Base-by-base conservation (phyloP, 352 stramenopile genomes). In the Pythium rishiriense region DNA sequence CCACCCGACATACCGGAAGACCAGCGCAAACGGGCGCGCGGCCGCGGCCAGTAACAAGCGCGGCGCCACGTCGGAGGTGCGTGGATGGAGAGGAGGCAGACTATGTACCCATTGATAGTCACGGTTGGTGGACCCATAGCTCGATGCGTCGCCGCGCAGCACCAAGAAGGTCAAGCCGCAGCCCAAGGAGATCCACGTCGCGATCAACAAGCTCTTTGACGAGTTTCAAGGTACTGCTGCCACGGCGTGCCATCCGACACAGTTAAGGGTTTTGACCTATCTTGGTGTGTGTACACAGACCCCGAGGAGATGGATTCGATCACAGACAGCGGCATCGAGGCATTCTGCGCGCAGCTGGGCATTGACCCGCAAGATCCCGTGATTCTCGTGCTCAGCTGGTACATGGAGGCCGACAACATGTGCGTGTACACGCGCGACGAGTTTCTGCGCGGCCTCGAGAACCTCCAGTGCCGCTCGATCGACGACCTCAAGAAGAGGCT, bases 291-390 rank as follows among this genome's bases (percentile, higher is more conserved):
- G 55, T 15, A 56, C 67, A 41, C 51, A 91, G 84, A 95, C 52
- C 74, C 79, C 11, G 85, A 94, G 53, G 75, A 73, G 35, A 62
- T 61, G 26, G 79, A 83, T 9, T 65, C 64, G 25, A 94, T 94
- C 35, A 92, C 84, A 21, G 87, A 96, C 60, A 84, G 94, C 29
- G 87, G 87, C 26, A 94, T 96, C 62, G 35, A 92, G 25, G 52
- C 62, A 3, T 70, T 96, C 28, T 96, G 87, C 70, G 72, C 88
- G 17, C 72, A 84, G 29, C 62, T 96, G 19, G 83, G 70, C 4
- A 72, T 94, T 26, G 85, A 93, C 46, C 37, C 87, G 3, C 81
- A 96, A 58, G 85, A 96, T 45, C 84, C 85, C 0, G 84, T 94
- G 52, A 85, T 92, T 59, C 62, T 96, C 45, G 86, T 82, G 25